These are phyloP conservation scores for Amorphotheca resinae DNA, from an alignment of 495 filamentous ascomycete species.

Conservation along the genomic window DNA sequence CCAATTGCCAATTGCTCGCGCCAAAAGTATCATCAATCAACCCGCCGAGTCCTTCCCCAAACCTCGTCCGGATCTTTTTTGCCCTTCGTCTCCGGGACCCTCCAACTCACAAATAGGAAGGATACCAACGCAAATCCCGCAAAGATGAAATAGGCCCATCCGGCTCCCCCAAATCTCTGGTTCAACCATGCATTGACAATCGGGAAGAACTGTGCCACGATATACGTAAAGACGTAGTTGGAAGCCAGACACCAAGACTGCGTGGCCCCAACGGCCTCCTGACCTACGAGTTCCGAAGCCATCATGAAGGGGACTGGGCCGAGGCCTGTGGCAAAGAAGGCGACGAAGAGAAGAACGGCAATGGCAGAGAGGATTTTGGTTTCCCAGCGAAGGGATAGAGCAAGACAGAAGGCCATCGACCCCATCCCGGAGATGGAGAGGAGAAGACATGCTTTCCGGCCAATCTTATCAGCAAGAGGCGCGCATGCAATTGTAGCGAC, in stretches of 20 bases:
- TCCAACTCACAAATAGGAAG: conserved; percentile 50
- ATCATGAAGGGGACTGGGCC: conserved; percentile 93
- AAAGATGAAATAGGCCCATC: conserved; percentile 83
- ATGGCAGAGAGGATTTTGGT: conserved; percentile 64
- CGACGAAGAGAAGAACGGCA: conserved; percentile 72
- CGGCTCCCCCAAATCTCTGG: conserved; percentile 45
- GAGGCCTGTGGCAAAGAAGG: conserved; percentile 79
- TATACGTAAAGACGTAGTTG: conserved; percentile 84
- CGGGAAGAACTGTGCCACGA: conserved; percentile 89
- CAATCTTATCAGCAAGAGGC: conserved; percentile 72
- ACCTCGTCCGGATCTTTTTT: conserved; percentile 75
- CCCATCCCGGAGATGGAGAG: conserved; percentile 76
- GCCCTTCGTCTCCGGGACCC: conserved; percentile 75
- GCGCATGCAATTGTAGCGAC: conserved; percentile 68
- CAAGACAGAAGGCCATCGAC: conserved; percentile 56
- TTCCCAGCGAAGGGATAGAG: conserved; percentile 56
- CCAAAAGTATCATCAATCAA: conserved; percentile 25
- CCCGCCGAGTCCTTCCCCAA: conserved; percentile 57
- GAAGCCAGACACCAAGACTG: conserved; percentile 75
- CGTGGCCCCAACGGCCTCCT: conserved; percentile 77
- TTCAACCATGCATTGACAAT: conserved; percentile 62
- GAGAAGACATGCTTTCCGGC: conserved; percentile 72
- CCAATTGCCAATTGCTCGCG: too few species aligned
- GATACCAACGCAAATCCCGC: conserved; percentile 55
- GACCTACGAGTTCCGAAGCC: conserved; percentile 73